Evolutionary conservation across 208 protist genomes (phyloP), one percentile per base, ranked within the genome.

Genomic region (Leishmania gerbilli): DNA sequence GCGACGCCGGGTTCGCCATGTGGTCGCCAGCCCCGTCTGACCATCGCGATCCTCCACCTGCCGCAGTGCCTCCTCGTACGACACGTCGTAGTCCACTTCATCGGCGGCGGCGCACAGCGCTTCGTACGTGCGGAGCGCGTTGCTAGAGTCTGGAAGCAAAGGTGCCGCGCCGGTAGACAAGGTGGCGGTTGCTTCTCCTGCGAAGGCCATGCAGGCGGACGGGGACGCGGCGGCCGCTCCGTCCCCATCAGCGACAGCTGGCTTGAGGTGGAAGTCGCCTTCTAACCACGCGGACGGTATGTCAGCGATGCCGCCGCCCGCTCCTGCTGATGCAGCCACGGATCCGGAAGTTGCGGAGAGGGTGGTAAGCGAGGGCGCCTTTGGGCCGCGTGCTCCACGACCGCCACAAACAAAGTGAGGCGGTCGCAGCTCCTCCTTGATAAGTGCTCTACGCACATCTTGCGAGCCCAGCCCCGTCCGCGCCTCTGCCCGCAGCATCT

Each of bases 361-460:
- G 27, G 3, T 40, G 71, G 67, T n/a, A 49, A 24, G 67, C 67
- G 67, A 47, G 40, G 37, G 40, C 8, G 1, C 67, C 24, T 3
- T 27, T 47, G 17, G 21, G 67, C 9, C 67, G 24, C 24, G 40
- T 71, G 67, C 11, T 21, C 8, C 34, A 42, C 1, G 17, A 15
- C 67, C 24, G 49, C 37, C n/a, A 19, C 34, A 27, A 49, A 3
- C 40, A 47, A 42, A 27, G 31, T 0, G 24, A 49, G 69, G 68
- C 65, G 58, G 81, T 31, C 81, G 81, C 19, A 90, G 79, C 37
- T 87, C 56, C 17, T 87, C 87, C 60, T 85, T 86, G 77, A 90
- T 90, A 58, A 82, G 79, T 37, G 81, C 84, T 40, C 87, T 82
- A 19, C 87, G 84, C 0, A 90, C 84, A n/a, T 90, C 87, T 5